Conservation (phyloP, 2,329 filamentous ascomycete genomes). For the Microsporum canis region DNA sequence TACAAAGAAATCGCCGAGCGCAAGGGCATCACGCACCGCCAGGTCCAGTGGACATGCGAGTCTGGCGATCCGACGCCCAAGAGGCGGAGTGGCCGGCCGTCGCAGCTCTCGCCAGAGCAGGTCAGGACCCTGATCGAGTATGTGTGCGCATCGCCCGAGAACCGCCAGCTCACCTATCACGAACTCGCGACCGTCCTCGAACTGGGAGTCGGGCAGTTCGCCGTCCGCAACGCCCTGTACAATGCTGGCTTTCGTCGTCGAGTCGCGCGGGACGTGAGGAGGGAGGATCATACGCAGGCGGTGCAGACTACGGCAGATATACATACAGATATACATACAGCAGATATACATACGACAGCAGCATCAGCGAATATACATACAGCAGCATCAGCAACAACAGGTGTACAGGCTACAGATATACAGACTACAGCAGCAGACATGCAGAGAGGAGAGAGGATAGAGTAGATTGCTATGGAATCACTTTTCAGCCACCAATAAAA, state of each 20-base stretch:
- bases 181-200: not conserved
- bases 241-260: not conserved
- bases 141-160: not conserved
- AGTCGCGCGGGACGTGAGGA: not conserved
- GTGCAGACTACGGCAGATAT: not conserved
- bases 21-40: slow-evolving; percentile 1
- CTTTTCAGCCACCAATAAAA: not conserved
- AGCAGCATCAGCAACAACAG: not conserved
- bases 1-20: not conserved
- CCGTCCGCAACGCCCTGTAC: slow-evolving; percentile 1
- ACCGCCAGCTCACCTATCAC: not conserved
- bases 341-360: not conserved
- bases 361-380: not conserved
- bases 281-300: not conserved
- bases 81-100: not conserved
- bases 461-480: not conserved
- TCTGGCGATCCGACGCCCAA: slow-evolving; percentile 1
- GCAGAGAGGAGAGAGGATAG: not conserved
- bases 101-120: not conserved
- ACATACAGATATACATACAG: not conserved
- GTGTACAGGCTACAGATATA: not conserved
- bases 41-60: slow-evolving; percentile 4
- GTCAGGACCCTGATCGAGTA: not conserved
- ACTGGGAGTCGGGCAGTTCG: not conserved
- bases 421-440: not conserved